Evolutionary conservation across 2,329 filamentous ascomycete species (phyloP), one percentile per base, ranked within the genome.

Genomic region (Pseudopyrenochaeta lycopersici): DNA sequence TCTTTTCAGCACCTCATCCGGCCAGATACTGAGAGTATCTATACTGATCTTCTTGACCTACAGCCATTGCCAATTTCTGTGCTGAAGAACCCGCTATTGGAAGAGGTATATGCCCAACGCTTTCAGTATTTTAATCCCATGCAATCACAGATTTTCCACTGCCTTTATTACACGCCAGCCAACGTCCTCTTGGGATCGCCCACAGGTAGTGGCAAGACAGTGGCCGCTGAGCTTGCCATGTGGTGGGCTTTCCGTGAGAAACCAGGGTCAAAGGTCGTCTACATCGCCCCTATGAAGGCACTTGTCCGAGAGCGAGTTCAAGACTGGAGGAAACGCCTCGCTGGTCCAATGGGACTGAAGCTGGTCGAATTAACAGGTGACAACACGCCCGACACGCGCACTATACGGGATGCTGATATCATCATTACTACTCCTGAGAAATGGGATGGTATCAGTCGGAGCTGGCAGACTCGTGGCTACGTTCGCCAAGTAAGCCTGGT

Each of bases 381-480:
- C 79, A 99, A 98, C 70, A 99, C 96, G 0, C 96, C 96, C 0
- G 95, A 99, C 71, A 99, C 95, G 0, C 85, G 92, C 45, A 97
- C 94, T 0, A 99, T 99, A 66, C 87, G 93, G 64, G 90, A 98
- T 71, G 95, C 95, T 3, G 95, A 99, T 73, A 92, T 99, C 58
- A 99, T 99, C 67, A 92, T 99, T 67, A 99, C 95, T 0, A 99
- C 96, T 0, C 96, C 95, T n/a, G 95, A 99, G 78, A 99, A 99
- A 75, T 99, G 95, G 95, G 96, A 99, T 73, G 96, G 96, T 85
- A 98, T 99, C 64, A 97, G 92, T 66, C 90, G 95, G 85, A 96
- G 91, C 70, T 99, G 96, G 95, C 93, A 98, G 76, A 98, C 94
- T 4, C 90, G 95, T 86, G 90, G 91, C 56, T 99, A 99, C 64